A percentile compares a stretch with the other conserved stretches of the same genome.
Conservation (phyloP, 345 rosid genomes). For the Eutrema heterophyllum region DNA sequence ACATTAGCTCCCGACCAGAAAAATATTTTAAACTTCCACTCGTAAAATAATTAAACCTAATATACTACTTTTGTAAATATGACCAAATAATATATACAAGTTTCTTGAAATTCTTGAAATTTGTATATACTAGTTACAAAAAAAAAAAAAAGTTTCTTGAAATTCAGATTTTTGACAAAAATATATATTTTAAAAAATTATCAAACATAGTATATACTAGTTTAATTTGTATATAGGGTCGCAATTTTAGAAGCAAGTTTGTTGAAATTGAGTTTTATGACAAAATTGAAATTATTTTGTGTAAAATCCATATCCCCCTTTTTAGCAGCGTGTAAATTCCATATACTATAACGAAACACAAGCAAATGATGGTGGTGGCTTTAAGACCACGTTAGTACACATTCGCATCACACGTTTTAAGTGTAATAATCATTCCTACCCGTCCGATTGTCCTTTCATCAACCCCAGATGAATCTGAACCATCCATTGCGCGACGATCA, state of each 20-base stretch:
- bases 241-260: not conserved
- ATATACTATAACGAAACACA: not conserved
- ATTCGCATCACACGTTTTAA: conserved; percentile 31
- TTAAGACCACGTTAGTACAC: conserved; percentile 10
- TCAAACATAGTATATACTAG: not conserved
- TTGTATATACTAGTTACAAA: no score
- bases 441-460: conserved; percentile 22
- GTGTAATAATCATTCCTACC: conserved; percentile 16
- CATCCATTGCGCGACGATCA: conserved; percentile 15
- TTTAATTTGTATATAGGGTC: not conserved
- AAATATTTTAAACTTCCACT: not conserved
- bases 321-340: no score
- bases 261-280: not conserved
- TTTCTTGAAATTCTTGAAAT: not conserved
- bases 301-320: not conserved
- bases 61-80: not conserved
- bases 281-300: not conserved
- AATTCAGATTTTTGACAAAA: not conserved
- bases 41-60: not conserved
- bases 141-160: not conserved
- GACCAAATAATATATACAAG: not conserved
- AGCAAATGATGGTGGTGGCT: conserved; percentile 7
- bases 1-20: not conserved
- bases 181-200: not conserved
- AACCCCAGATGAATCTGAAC: conserved; percentile 5